Evolutionary conservation across 306 rosid species (phyloP).

Genomic region (Casuarina equisetifolia): DNA sequence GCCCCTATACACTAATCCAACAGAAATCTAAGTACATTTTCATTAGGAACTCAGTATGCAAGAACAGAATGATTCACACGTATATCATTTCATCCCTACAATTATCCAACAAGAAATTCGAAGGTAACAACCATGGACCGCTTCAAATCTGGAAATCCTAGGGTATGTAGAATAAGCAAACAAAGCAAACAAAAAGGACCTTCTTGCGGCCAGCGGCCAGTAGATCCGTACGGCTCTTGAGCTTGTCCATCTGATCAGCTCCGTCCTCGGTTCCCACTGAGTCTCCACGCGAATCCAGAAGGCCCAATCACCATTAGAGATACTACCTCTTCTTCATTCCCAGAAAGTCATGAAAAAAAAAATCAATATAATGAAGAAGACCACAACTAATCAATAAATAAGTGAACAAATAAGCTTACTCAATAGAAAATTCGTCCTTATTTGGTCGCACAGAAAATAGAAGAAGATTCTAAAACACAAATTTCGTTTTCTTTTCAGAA

Average conservation of each 20-base stretch:
- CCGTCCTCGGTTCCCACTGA: slow-evolving; percentile 51
- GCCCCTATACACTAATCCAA: not conserved
- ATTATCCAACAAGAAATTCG: not conserved
- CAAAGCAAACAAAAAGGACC: slow-evolving; percentile 39
- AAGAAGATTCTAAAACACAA: not conserved
- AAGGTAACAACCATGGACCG: not conserved
- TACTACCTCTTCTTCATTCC: slow-evolving; percentile 36
- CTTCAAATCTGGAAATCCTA: not conserved
- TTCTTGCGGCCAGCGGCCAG: slow-evolving; percentile 85
- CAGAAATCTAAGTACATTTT: not conserved
- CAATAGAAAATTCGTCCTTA: not conserved
- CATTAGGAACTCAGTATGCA: not conserved
- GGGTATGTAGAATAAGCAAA: not conserved
- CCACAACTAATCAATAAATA: slow-evolving; percentile 1
- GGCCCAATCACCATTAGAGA: slow-evolving; percentile 36
- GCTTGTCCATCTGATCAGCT: slow-evolving; percentile 84
- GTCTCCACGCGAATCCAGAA: slow-evolving; percentile 27
- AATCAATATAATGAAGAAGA: slow-evolving; percentile 13
- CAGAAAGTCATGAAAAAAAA: not conserved
- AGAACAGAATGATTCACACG: not conserved
- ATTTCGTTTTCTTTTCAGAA: slow-evolving; percentile 3
- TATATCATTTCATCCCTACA: not conserved
- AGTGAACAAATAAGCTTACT: not conserved
- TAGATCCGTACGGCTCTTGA: slow-evolving; percentile 89
- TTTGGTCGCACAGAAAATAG: not conserved